Evolutionary conservation across 768 basidiomycete species (phyloP).

Genomic region (Tylopilus felleus): DNA sequence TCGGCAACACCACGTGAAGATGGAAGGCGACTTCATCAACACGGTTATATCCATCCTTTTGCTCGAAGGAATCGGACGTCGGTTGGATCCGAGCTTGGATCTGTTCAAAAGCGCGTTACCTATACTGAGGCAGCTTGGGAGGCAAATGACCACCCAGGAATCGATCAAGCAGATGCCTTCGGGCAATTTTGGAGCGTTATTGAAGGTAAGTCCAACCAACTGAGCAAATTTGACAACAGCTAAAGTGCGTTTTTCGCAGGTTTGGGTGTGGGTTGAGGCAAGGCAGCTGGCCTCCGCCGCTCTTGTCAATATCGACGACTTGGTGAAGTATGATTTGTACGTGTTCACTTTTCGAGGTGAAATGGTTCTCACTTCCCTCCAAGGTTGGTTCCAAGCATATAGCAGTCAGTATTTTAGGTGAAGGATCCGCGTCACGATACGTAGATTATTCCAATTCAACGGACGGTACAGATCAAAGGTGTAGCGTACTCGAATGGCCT

Average conservation of each 20-base stretch:
- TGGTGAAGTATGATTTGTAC: slow-evolving; percentile 85
- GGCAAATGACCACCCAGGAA: slow-evolving; percentile 82
- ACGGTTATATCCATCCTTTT: slow-evolving; percentile 93
- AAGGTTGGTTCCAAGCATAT: slow-evolving; percentile 54
- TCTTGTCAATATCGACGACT: slow-evolving; percentile 76
- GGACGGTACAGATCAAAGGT: slow-evolving; percentile 5
- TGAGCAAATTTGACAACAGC: background rate
- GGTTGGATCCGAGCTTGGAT: slow-evolving; percentile 88
- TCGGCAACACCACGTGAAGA: slow-evolving; percentile 90
- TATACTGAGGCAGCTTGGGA: slow-evolving; percentile 86
- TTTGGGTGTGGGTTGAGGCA: slow-evolving; percentile 94
- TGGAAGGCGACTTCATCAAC: slow-evolving; percentile 99
- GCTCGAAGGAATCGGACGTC: slow-evolving; percentile 93
- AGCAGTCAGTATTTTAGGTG: slow-evolving; percentile 1
- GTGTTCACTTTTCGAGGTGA: slow-evolving; percentile 28
- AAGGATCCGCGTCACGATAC: background rate
- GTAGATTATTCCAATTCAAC: slow-evolving; percentile 14
- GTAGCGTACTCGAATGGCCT: slow-evolving; percentile 19
- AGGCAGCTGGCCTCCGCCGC: slow-evolving; percentile 80
- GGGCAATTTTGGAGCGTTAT: slow-evolving; percentile 75
- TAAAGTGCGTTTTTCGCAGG: slow-evolving; percentile 38
- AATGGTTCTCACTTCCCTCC: slow-evolving; percentile 12
- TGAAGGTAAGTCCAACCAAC: slow-evolving; percentile 67
- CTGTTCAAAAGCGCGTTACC: slow-evolving; percentile 94
- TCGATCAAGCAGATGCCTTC: slow-evolving; percentile 57